Evolutionary conservation across 345 rosid species (phyloP).

Genomic region (Salix caprea): DNA sequence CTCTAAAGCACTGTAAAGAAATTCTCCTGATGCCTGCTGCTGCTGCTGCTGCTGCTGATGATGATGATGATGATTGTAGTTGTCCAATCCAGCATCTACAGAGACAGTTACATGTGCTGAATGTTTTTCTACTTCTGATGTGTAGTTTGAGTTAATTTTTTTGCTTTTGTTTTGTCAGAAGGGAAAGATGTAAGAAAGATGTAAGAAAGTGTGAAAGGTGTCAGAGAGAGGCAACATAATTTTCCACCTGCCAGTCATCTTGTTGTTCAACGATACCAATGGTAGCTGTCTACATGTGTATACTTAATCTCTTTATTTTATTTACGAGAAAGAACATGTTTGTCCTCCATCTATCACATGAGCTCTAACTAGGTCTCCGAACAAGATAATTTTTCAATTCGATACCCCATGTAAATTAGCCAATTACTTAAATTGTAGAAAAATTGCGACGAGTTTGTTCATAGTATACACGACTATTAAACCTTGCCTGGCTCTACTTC

Average conservation of each 20-base stretch:
- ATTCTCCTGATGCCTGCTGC: not conserved
- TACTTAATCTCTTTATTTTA: not conserved
- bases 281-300: not conserved
- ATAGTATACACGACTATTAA: not conserved
- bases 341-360: not conserved
- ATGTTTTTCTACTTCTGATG: not conserved
- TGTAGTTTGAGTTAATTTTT: not conserved
- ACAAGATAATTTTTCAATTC: not conserved
- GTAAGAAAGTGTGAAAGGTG: not conserved
- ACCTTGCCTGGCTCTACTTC: not conserved
- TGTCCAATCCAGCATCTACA: not conserved
- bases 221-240: not conserved
- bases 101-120: not conserved
- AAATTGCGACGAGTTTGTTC: not conserved
- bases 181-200: not conserved
- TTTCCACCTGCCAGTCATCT: slow-evolving; percentile 21
- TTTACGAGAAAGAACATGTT: not conserved
- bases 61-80: not conserved
- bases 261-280: not conserved
- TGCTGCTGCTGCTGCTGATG: too few species aligned
- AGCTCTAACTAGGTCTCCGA: not conserved
- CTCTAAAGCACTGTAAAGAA: not conserved
- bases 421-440: not conserved
- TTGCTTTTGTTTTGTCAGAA: not conserved
- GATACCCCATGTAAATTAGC: not conserved